Percentiles rank a stretch among this genome's conserved stretches.
These are phyloP conservation scores for Nymphaea colorata DNA, from an alignment of 164 flowering plant genomes.

Conservation along the genomic window DNA sequence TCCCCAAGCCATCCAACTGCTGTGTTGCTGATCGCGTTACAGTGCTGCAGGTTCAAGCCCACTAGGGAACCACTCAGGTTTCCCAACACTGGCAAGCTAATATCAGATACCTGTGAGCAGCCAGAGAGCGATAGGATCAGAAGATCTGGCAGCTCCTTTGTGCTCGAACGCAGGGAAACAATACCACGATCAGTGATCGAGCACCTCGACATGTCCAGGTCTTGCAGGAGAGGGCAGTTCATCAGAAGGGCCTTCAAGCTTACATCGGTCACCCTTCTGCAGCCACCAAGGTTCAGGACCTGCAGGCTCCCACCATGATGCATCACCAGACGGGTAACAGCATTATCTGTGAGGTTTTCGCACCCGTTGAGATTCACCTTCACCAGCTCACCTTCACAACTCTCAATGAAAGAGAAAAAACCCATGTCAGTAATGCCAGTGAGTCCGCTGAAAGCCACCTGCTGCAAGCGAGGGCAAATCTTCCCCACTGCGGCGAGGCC, in stretches of 20 bases:
- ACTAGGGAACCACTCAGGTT: constrained; percentile 41
- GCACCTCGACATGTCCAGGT: constrained; percentile 61
- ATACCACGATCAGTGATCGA: constrained; percentile 49
- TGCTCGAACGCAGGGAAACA: constrained; percentile 25
- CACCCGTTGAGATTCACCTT: constrained; percentile 54
- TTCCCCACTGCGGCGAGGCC: constrained; percentile 41
- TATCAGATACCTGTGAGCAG: constrained; percentile 47
- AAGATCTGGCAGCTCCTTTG: constrained; percentile 32
- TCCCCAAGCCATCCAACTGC: constrained; percentile 34
- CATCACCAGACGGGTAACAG: constrained; percentile 29
- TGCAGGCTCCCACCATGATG: constrained; percentile 57
- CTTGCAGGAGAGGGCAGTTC: constrained; percentile 41
- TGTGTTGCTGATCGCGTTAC: constrained; percentile 40
- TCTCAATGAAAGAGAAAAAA: constrained; percentile 32
- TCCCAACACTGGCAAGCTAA: constrained; percentile 30
- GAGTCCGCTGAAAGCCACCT: constrained; percentile 52
- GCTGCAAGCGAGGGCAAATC: constrained; percentile 52
- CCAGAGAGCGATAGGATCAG: constrained; percentile 56
- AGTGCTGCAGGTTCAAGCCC: constrained; percentile 63
- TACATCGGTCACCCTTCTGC: constrained; percentile 44
- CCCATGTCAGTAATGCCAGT: constrained; percentile 54
- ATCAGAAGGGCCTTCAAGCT: constrained; percentile 56
- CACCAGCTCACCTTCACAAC: constrained; percentile 35
- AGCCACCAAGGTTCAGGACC: constrained; percentile 47
- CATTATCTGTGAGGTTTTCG: constrained; percentile 44